These are phyloP conservation scores for Aquilaria sinensis DNA, from an alignment of 345 rosid species.

Conservation along the genomic window DNA sequence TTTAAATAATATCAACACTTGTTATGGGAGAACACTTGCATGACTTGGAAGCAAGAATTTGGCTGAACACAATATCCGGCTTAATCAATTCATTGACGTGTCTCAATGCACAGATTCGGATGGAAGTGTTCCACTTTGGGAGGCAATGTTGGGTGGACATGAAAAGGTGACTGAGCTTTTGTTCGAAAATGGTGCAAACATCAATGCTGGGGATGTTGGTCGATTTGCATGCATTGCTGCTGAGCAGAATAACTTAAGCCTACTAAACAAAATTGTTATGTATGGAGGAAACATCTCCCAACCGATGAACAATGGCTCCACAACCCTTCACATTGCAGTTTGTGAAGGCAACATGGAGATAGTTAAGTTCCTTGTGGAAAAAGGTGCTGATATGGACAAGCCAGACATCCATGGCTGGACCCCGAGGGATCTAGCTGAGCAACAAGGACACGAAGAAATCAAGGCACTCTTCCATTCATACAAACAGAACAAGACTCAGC, in stretches of 20 bases:
- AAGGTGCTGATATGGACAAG: slow-evolving; percentile 65
- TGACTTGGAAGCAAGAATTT: not conserved
- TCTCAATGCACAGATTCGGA: slow-evolving; percentile 44
- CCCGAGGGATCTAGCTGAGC: slow-evolving; percentile 68
- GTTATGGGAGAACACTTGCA: not conserved
- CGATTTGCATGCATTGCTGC: slow-evolving; percentile 66
- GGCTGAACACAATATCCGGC: not conserved
- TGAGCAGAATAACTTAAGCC: slow-evolving; percentile 53
- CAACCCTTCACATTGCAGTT: slow-evolving; percentile 82
- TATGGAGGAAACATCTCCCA: slow-evolving; percentile 56
- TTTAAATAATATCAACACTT: not conserved
- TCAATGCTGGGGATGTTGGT: slow-evolving; percentile 67
- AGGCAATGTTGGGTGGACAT: slow-evolving; percentile 64
- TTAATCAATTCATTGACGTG: not conserved
- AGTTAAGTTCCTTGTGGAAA: slow-evolving; percentile 56
- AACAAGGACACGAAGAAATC: slow-evolving; percentile 82
- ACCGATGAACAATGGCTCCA: slow-evolving; percentile 44
- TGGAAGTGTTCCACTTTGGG: slow-evolving; percentile 79
- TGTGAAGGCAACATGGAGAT: slow-evolving; percentile 67
- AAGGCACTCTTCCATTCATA: slow-evolving; percentile 40
- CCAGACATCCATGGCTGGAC: slow-evolving; percentile 64
- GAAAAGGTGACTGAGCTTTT: slow-evolving; percentile 41
- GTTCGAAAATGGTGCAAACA: slow-evolving; percentile 35
- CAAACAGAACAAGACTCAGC: slow-evolving; percentile 24
- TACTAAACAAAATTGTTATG: slow-evolving; percentile 50